A percentile compares a stretch with the other conserved stretches of the same genome.
These are phyloP conservation scores for Lathyrus aphaca DNA, from an alignment of 306 rosid species.

Conservation along the genomic window DNA sequence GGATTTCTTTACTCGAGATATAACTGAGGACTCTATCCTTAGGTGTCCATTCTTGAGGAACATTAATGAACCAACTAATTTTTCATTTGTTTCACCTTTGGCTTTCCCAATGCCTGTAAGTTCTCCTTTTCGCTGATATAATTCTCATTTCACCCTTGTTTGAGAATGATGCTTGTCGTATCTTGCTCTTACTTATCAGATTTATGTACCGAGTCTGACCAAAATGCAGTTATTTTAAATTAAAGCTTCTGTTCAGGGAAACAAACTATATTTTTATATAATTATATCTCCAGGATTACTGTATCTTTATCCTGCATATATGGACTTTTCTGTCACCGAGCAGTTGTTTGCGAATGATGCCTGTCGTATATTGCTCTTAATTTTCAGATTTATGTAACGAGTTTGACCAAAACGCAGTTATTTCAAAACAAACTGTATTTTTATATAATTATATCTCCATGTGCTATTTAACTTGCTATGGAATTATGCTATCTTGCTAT, in stretches of 20 bases:
- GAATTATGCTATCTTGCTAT: neutral
- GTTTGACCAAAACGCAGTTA: neutral
- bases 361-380: neutral
- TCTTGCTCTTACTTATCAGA: slow-evolving; percentile 2
- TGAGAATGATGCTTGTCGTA: slow-evolving; percentile 30
- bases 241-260: no score
- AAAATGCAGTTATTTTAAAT: no score
- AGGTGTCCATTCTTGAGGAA: slow-evolving; percentile 95
- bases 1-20: slow-evolving; percentile 65
- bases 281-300: no score
- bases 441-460: neutral
- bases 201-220: neutral
- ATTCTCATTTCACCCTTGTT: slow-evolving; percentile 20
- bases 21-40: slow-evolving; percentile 64
- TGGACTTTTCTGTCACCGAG: no score
- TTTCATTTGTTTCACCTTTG: slow-evolving; percentile 82
- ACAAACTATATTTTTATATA: no score
- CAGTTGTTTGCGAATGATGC: no score
- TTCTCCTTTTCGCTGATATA: slow-evolving; percentile 29
- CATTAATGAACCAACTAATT: slow-evolving; percentile 94
- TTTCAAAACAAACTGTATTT: neutral
- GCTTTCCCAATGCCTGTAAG: slow-evolving; percentile 82
- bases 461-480: neutral
- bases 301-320: no score
- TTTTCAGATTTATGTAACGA: neutral